Conservation (phyloP, 345 rosid species). For the Acer campestre region DNA sequence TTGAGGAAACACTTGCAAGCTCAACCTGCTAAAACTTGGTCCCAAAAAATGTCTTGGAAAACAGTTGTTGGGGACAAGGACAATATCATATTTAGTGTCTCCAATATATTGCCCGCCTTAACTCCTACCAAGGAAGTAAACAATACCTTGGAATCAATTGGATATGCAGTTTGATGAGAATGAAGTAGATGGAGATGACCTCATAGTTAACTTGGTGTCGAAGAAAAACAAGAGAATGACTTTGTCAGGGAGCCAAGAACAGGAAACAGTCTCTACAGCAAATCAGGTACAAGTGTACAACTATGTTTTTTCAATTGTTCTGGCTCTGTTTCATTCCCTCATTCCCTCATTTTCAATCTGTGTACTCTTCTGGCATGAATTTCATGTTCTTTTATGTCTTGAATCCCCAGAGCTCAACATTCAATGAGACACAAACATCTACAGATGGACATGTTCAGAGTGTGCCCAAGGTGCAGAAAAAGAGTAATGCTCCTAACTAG, state of each 20-base stretch:
- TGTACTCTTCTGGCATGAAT: conserved; percentile 4
- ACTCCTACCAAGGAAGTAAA: conserved; percentile 37
- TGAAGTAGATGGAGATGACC: conserved; percentile 42
- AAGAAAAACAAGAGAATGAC: conserved; percentile 11
- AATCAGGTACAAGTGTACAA: conserved; percentile 25
- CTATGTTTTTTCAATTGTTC: background rate
- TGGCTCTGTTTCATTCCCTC: background rate
- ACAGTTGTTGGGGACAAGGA: conserved; percentile 55
- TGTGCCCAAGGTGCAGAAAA: conserved; percentile 26
- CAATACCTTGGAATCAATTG: conserved; percentile 22
- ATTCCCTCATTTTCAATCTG: too few relatives aligned
- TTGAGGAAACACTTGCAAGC: conserved; percentile 1
- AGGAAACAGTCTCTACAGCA: background rate
- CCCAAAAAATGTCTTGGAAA: conserved; percentile 83
- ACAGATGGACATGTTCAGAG: conserved; percentile 26
- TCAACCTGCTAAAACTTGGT: conserved; percentile 39
- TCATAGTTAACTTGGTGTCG: conserved; percentile 43
- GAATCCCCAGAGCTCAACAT: conserved; percentile 42
- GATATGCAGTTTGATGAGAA: conserved; percentile 31
- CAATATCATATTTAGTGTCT: conserved; percentile 43
- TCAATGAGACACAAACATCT: conserved; percentile 28
- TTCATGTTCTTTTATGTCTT: conserved; percentile 9
- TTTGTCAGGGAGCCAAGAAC: conserved; percentile 11
- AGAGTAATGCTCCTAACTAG: conserved; percentile 24
- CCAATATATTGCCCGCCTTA: conserved; percentile 37